A percentile compares a stretch with the other conserved stretches of the same genome.
Conservation (phyloP, 2,329 filamentous ascomycete species). For the Aspergillus puulaauensis region DNA sequence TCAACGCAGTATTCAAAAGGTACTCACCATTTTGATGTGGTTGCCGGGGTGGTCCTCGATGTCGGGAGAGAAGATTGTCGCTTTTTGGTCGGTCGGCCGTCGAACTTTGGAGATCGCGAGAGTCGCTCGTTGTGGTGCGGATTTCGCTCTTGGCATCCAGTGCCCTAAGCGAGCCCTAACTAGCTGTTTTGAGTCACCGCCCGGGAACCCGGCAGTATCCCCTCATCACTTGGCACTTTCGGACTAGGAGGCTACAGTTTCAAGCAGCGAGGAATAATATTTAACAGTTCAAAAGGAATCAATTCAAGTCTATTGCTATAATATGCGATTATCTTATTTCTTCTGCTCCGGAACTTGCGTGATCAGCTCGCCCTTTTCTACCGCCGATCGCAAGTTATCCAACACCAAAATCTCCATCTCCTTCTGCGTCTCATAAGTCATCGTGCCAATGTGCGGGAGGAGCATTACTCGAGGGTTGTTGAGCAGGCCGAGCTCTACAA, state of each 20-base stretch:
- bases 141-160: slow-evolving; percentile 41
- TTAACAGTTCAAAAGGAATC: not conserved
- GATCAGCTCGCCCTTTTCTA: slow-evolving; percentile 57
- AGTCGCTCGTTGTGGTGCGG: slow-evolving; percentile 37
- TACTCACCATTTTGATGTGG: slow-evolving; percentile 49
- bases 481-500: slow-evolving; percentile 48
- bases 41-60: slow-evolving; percentile 45
- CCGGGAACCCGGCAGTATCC: slow-evolving; percentile 12
- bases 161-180: slow-evolving; percentile 45
- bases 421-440: slow-evolving; percentile 60
- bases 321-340: not conserved
- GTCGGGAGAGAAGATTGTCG: slow-evolving; percentile 41
- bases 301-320: not conserved
- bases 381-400: slow-evolving; percentile 56
- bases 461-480: slow-evolving; percentile 50
- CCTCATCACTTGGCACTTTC: not conserved
- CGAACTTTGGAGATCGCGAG: slow-evolving; percentile 30
- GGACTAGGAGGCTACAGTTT: not conserved
- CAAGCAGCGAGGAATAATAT: not conserved
- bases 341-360: slow-evolving; percentile 63
- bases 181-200: slow-evolving; percentile 26
- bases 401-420: slow-evolving; percentile 62
- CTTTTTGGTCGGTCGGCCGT: slow-evolving; percentile 37
- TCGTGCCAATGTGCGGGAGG: slow-evolving; percentile 61
- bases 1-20: slow-evolving; percentile 12